Evolutionary conservation across 805 yeast genomes (phyloP).

Genomic region (Saccharomycopsis javanensis): DNA sequence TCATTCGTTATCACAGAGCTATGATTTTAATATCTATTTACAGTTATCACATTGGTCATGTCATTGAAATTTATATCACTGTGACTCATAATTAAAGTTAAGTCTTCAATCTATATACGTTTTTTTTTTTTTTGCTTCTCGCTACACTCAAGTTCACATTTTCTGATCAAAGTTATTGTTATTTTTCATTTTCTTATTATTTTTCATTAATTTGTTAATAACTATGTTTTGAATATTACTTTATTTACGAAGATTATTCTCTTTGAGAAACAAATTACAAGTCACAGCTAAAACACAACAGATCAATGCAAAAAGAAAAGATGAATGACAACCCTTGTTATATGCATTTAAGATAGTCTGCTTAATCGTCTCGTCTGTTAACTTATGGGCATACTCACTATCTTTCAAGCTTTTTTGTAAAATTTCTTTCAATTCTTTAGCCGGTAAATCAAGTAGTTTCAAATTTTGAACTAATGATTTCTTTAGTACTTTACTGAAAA

Average conservation of each 20-base stretch:
- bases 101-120: no score
- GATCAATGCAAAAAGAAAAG: conserved; percentile 13
- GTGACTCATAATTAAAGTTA: no score
- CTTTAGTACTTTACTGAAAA: conserved; percentile 44
- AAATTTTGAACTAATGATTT: not conserved
- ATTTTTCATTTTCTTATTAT: no score
- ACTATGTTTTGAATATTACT: no score
- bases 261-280: conserved; percentile 13
- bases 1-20: no score
- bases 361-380: conserved; percentile 45
- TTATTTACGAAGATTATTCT: not conserved
- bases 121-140: no score
- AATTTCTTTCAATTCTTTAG: conserved; percentile 31
- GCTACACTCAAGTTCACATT: no score
- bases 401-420: conserved; percentile 45
- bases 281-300: conserved; percentile 5
- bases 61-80: no score
- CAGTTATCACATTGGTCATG: no score
- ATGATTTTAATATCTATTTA: no score
- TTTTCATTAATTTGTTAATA: no score
- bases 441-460: conserved; percentile 23
- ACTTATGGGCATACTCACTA: conserved; percentile 40
- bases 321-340: conserved; percentile 12
- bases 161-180: no score
- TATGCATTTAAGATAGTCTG: conserved; percentile 32